These are phyloP conservation scores for Mangifera indica DNA, from an alignment of 345 rosid species.

Conservation along the genomic window DNA sequence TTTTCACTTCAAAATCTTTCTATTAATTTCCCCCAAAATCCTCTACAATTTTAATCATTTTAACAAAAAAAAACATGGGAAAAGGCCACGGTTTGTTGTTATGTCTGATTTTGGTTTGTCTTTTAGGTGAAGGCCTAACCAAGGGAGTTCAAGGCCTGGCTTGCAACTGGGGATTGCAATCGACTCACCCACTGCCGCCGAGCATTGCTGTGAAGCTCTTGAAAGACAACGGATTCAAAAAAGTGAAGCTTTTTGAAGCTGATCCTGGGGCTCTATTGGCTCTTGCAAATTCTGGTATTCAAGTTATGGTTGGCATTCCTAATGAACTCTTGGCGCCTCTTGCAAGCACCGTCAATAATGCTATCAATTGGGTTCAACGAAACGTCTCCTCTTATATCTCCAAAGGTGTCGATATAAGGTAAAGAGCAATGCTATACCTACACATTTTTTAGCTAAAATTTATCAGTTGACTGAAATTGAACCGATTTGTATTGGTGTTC, in stretches of 20 bases:
- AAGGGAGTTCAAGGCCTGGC: constrained; percentile 57
- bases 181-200: constrained; percentile 69
- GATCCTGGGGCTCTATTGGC: constrained; percentile 77
- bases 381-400: constrained; percentile 70
- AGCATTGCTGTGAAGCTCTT: constrained; percentile 61
- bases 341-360: constrained; percentile 52
- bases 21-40: too few species aligned
- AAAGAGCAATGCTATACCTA: too few species aligned
- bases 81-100: constrained; percentile 2
- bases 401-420: constrained; percentile 69
- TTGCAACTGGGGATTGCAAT: constrained; percentile 71
- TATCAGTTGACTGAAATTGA: not conserved
- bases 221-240: constrained; percentile 76
- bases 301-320: constrained; percentile 94
- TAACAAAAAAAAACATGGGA: constrained; percentile 29
- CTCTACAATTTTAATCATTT: not conserved
- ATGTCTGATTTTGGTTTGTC: constrained; percentile 24
- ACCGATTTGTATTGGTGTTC: not conserved
- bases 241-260: constrained; percentile 91
- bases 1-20: constrained; percentile 1
- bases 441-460: too few species aligned
- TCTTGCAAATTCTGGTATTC: constrained; percentile 77
- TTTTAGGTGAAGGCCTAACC: constrained; percentile 14
- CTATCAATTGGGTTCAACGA: constrained; percentile 67
- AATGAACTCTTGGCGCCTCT: constrained; percentile 66